These are phyloP conservation scores for Theileria parva DNA, from an alignment of 169 alveolate species.

Conservation along the genomic window DNA sequence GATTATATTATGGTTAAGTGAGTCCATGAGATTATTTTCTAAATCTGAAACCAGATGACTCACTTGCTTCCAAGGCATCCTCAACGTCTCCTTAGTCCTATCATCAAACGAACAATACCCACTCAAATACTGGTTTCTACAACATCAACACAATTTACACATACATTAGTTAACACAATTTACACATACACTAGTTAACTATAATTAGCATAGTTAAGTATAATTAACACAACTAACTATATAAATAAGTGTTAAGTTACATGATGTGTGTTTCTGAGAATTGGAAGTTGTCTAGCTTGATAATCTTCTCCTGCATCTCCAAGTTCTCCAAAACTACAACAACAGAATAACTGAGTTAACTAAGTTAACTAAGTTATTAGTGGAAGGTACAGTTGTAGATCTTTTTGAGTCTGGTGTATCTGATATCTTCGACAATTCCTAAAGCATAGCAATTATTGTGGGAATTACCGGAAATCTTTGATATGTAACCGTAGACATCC, in stretches of 20 bases:
- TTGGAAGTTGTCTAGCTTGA: constrained; percentile 48
- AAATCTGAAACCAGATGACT: constrained; percentile 43
- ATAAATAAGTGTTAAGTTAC: background rate
- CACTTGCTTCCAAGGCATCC: constrained; percentile 34
- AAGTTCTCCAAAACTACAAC: constrained; percentile 22
- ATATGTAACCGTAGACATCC: constrained; percentile 48
- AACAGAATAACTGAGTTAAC: background rate
- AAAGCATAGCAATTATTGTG: background rate
- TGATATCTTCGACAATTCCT: constrained; percentile 58
- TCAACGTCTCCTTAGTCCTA: background rate
- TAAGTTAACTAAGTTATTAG: background rate
- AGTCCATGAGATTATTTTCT: constrained; percentile 51
- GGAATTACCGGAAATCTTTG: constrained; percentile 53
- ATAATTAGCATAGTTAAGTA: too few species aligned
- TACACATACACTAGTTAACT: background rate
- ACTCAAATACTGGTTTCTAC: constrained; percentile 46
- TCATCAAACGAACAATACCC: constrained; percentile 56
- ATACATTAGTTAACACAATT: too few species aligned
- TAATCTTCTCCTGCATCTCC: constrained; percentile 27
- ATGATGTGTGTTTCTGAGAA: constrained; percentile 56
- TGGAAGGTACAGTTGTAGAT: constrained; percentile 16
- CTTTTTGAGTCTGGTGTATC: constrained; percentile 44
- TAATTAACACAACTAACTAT: too few species aligned
- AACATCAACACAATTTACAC: too few species aligned
- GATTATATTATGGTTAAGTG: constrained; percentile 14